phyloP scores from a whole-genome alignment of 441 rosid species.

The Brassica hybrid region DNA sequence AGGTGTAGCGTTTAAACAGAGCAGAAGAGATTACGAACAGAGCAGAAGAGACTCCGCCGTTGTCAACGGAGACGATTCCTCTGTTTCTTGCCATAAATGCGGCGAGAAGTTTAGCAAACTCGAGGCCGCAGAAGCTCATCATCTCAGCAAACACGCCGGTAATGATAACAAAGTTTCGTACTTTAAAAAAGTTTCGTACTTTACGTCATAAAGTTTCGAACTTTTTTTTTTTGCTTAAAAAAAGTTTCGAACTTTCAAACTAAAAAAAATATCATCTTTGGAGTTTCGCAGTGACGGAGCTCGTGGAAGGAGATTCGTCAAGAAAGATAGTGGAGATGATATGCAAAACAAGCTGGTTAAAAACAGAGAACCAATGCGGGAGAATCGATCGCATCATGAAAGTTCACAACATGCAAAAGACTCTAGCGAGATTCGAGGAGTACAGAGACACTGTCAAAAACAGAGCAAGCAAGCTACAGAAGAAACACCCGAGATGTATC shows the following conservation, averaged over 20 bases:
- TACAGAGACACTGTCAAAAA: slow-evolving; percentile 82
- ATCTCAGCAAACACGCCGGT: slow-evolving; percentile 97
- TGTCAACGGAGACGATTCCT: slow-evolving; percentile 47
- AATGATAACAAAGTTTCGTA: slow-evolving; percentile 38
- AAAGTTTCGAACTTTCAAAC: not conserved
- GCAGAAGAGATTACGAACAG: slow-evolving; percentile 51
- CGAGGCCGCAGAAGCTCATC: slow-evolving; percentile 93
- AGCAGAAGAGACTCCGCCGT: slow-evolving; percentile 48
- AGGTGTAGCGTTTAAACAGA: slow-evolving; percentile 47
- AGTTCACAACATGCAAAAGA: slow-evolving; percentile 93
- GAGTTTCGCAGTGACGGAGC: slow-evolving; percentile 72
- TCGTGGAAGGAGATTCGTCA: slow-evolving; percentile 93
- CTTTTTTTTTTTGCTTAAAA: not conserved
- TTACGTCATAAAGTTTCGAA: slow-evolving; percentile 3
- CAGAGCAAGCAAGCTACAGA: slow-evolving; percentile 93
- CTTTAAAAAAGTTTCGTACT: slow-evolving; percentile 5
- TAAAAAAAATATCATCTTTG: not conserved
- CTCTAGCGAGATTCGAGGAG: slow-evolving; percentile 88
- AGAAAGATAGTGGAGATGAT: slow-evolving; percentile 94
- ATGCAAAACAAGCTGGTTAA: slow-evolving; percentile 83
- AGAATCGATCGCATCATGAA: slow-evolving; percentile 86
- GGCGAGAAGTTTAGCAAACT: slow-evolving; percentile 85
- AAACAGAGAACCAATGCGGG: slow-evolving; percentile 73
- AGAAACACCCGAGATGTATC: slow-evolving; percentile 91
- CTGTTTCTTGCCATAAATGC: slow-evolving; percentile 88